These are phyloP conservation scores for Croton laevigatus DNA, from an alignment of 441 rosid genomes.

Conservation along the genomic window DNA sequence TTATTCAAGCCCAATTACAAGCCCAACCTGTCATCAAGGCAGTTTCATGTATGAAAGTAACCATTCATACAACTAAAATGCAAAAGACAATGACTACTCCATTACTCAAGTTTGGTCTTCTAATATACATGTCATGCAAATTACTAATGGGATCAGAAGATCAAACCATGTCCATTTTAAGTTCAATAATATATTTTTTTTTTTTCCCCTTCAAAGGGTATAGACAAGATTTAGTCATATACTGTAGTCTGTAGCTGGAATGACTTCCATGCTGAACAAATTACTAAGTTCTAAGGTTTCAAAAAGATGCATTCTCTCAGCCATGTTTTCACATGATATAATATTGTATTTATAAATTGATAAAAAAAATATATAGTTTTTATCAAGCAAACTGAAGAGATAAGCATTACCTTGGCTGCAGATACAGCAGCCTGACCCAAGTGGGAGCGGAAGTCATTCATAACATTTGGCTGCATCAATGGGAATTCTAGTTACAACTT, in stretches of 20 bases:
- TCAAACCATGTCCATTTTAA: neutral
- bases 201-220: neutral
- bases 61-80: neutral
- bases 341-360: neutral
- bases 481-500: slow-evolving; percentile 29
- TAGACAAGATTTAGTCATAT: neutral
- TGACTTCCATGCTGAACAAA: no score
- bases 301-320: neutral
- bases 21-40: neutral
- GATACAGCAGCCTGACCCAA: slow-evolving; percentile 93
- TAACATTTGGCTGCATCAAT: slow-evolving; percentile 76
- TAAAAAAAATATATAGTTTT: neutral
- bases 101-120: neutral
- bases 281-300: neutral
- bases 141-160: neutral
- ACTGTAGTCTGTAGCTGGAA: neutral
- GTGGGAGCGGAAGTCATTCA: slow-evolving; percentile 57
- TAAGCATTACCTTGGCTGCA: slow-evolving; percentile 73
- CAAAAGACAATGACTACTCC: neutral
- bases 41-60: neutral
- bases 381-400: slow-evolving; percentile 8
- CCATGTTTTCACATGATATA: neutral
- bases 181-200: neutral
- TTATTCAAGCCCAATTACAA: neutral
- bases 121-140: neutral